These are phyloP conservation scores for Pochonia chlamydosporia DNA, from an alignment of 2,329 filamentous ascomycete species.

Conservation along the genomic window DNA sequence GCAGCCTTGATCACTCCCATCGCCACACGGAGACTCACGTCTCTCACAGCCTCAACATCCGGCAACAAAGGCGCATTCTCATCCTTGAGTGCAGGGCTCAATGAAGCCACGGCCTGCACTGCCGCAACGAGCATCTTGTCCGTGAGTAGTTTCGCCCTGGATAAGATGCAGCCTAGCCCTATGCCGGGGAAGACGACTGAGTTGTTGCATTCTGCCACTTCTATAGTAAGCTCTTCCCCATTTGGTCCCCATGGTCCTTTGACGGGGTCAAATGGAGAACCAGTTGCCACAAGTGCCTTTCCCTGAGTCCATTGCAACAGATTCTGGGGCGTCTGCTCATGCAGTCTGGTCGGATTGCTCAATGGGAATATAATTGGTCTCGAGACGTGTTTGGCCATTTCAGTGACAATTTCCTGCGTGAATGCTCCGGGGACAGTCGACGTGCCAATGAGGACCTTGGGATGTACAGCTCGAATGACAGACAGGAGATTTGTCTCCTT, in stretches of 20 bases:
- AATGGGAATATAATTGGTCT: constrained; percentile 76
- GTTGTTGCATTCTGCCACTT: constrained; percentile 80
- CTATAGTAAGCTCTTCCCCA: constrained; percentile 37
- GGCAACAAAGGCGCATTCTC: constrained; percentile 63
- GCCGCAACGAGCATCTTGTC: constrained; percentile 80
- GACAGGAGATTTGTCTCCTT: constrained; percentile 55
- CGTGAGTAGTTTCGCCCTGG: constrained; percentile 59
- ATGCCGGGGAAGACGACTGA: constrained; percentile 81
- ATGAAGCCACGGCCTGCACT: constrained; percentile 62
- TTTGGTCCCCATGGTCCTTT: constrained; percentile 48
- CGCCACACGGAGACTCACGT: constrained; percentile 74
- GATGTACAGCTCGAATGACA: constrained; percentile 65
- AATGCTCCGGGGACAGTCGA: constrained; percentile 74
- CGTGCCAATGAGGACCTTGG: constrained; percentile 78
- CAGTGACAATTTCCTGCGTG: constrained; percentile 64
- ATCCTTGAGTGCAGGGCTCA: constrained; percentile 64
- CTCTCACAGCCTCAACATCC: constrained; percentile 66
- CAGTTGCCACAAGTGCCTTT: constrained; percentile 73
- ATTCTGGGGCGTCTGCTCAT: constrained; percentile 75
- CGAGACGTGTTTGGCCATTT: constrained; percentile 69
- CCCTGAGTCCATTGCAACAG: constrained; percentile 74
- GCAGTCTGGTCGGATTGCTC: constrained; percentile 77
- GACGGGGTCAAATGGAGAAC: constrained; percentile 75
- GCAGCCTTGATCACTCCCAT: constrained; percentile 68
- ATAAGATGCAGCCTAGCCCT: constrained; percentile 71